Conservation (phyloP, 1,284 basidiomycete genomes). For the Rhodotorula sp. region DNA sequence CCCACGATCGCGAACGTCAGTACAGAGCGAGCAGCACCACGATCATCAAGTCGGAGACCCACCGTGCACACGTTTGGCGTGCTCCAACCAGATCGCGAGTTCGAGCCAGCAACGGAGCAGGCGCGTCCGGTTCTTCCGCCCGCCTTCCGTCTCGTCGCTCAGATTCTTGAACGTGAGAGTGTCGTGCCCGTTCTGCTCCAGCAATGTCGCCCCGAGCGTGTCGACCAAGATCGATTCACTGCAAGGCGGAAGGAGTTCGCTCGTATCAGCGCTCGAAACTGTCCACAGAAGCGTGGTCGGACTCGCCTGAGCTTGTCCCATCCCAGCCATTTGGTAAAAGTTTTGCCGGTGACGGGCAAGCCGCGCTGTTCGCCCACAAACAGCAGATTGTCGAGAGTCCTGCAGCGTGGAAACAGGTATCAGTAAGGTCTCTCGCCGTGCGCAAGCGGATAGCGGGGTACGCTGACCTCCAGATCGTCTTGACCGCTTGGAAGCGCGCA, state of each 20-base stretch:
- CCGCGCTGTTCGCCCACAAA: conserved; percentile 30
- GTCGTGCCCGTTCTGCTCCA: neutral
- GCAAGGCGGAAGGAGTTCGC: neutral
- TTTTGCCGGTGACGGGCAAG: conserved; percentile 13
- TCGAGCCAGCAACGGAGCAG: conserved; percentile 36
- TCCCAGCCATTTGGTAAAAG: conserved; percentile 9
- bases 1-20: neutral
- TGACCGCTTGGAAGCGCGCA: conserved; percentile 1
- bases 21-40: too few relatives aligned
- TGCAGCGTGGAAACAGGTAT: neutral
- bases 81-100: conserved; percentile 26
- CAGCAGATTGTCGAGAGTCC: conserved; percentile 30
- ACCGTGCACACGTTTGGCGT: neutral
- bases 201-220: conserved; percentile 17
- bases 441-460: neutral
- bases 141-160: conserved; percentile 4
- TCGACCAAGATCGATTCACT: conserved; percentile 28
- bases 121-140: conserved; percentile 5
- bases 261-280: neutral
- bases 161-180: neutral
- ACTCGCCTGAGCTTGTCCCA: conserved; percentile 25
- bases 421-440: neutral
- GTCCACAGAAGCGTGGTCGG: too few relatives aligned
- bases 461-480: conserved; percentile 25
- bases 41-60: neutral